Evolutionary conservation across 2,329 filamentous ascomycete genomes (phyloP), one percentile per base, ranked within the genome.

Genomic region (Drechslerella stenobrocha): DNA sequence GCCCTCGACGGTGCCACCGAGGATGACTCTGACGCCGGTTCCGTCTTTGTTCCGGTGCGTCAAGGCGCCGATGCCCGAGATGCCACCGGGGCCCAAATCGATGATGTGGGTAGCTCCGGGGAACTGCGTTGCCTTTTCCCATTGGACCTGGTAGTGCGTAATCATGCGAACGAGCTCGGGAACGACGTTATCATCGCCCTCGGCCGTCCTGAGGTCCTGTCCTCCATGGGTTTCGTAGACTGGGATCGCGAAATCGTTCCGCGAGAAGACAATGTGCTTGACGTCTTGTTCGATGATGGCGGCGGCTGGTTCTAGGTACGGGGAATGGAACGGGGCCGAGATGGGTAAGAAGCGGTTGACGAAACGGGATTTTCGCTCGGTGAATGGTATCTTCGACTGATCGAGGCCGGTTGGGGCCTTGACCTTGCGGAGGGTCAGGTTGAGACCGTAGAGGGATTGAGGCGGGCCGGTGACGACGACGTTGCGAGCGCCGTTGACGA

Each of bases 11-110:
- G 90, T 84, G 70, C 95, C 93, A 42, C 90, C 93, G 63, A 98
- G 83, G 71, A 98, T 96, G 71, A 98, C 91, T 69, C 92, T 90
- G 32, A 98, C 93, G 74, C 93, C 93, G 61, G 90, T 97, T 70
- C 93, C 93, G 77, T 98, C 95, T 81, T 98, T 98, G 83, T 97
- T 98, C 74, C 93, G 89, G 81, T 95, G 97, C 61, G 93, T 98
- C 70, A 98, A 81, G 45, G 95, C 89, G 75, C 93, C 95, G 20
- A 98, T 86, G 71, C 95, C 95, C 22, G 93, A 98, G 71, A 97
- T 93, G 70, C 93, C 95, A 74, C 93, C 93, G 20, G 93, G 93
- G 46, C 95, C 93, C 73, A 98, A 97, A 79, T 98, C 93, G 52
- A 98, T 80, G 59, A 98, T 89, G 76, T 98, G 93, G 2, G 92